Conservation (phyloP, 2,329 filamentous ascomycete species). For the Grosmannia huntii region DNA sequence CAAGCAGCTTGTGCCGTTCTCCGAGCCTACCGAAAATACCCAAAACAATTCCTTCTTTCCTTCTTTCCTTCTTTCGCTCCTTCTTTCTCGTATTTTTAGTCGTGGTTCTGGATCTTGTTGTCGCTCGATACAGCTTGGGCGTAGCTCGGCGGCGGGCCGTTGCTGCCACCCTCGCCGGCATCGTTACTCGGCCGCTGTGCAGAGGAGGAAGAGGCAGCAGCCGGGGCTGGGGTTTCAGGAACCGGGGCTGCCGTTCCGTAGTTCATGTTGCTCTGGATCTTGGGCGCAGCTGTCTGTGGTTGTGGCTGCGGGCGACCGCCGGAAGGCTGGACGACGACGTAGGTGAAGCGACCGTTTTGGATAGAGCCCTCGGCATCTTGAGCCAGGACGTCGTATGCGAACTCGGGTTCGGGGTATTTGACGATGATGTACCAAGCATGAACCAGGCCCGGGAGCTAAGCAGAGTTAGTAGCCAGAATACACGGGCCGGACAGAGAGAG, state of each 20-base stretch:
- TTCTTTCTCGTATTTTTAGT: slow-evolving; percentile 23
- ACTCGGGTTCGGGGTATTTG: slow-evolving; percentile 65
- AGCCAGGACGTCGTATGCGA: slow-evolving; percentile 53
- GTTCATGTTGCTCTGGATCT: slow-evolving; percentile 25
- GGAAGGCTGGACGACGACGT: slow-evolving; percentile 51
- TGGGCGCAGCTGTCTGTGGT: slow-evolving; percentile 16
- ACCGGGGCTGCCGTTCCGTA: slow-evolving; percentile 29
- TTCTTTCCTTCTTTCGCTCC: no score
- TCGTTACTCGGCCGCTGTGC: slow-evolving; percentile 16
- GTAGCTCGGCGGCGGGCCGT: slow-evolving; percentile 65
- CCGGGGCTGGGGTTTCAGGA: slow-evolving; percentile 13
- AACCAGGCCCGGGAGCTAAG: slow-evolving; percentile 66
- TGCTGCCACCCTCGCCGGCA: slow-evolving; percentile 30
- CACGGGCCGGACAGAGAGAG: not conserved
- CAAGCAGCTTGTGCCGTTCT: not conserved
- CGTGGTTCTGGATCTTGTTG: slow-evolving; percentile 70
- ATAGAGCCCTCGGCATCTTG: slow-evolving; percentile 35
- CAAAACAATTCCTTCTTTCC: not conserved
- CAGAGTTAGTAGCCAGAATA: not conserved
- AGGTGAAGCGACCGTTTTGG: slow-evolving; percentile 48
- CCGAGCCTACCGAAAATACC: not conserved
- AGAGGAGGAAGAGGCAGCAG: slow-evolving; percentile 15
- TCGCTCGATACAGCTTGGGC: slow-evolving; percentile 82
- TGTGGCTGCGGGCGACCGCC: slow-evolving; percentile 17
- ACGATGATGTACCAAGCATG: slow-evolving; percentile 98